Evolutionary conservation across 2,329 filamentous ascomycete species (phyloP), one percentile per base, ranked within the genome.

Genomic region (Chrysosporium keratinophilum): DNA sequence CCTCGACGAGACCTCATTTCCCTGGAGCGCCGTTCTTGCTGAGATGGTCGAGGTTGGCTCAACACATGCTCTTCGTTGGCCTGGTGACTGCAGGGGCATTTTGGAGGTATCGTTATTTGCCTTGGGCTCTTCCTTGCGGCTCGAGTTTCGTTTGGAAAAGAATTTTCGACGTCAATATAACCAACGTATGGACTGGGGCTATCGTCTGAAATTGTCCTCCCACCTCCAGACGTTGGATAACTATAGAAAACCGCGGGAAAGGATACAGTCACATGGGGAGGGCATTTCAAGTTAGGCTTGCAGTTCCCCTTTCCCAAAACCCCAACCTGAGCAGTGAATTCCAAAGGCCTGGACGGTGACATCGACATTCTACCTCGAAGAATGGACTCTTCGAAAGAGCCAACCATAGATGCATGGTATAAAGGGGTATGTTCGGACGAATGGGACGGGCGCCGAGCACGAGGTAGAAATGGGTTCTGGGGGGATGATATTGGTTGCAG

Each of bases 221-320:
- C 83, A 60, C 79, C 76, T 1, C 77, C 78, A 0, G 84, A 85
- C 50, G 77, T 83, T 17, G 82, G 81, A 67, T 96, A 96, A 70
- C 85, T 95, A 73, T 97, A 98, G 64, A 96, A 98, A 0, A 97
- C 91, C 1, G 91, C 93, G 1, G 89, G 88, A 63, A 97, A 97
- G 0, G 88, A 85, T 2, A 98, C 75, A 0, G 85, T 91, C 53
- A 96, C 88, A 67, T 98, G 93, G 6, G 89, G 77, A 1, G 93
- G 93, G 64, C 93, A 97, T 56, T 82, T 82, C 15, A 97, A 75
- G 61, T 79, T 90, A 1, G 88, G 72, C 67, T 90, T 95, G 75
- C 91, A 96, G 61, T 91, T 85, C 6, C 90, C 90, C 61, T 84
- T 84, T 9, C 90, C 93, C 14, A 97, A 74, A 0, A 97, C 93